Base-by-base conservation (phyloP, 2,329 filamentous ascomycete species). In the Diplodia mutila region DNA sequence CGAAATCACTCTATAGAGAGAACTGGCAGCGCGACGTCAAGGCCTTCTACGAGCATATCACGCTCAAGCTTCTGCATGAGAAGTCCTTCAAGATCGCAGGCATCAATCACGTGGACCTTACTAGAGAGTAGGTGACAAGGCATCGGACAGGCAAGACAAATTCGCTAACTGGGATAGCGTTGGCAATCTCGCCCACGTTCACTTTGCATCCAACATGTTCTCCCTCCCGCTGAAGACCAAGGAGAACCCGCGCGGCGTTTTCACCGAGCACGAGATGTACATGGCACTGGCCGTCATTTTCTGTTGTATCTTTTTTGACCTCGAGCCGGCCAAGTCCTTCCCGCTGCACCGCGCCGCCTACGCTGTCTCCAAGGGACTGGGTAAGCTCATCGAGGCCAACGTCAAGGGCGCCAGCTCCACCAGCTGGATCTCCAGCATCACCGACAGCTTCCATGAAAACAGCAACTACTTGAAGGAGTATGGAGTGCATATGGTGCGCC, bases 261-360 rank as follows among this genome's bases (percentile, higher is more conserved):
- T 86, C 76, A 84, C 83, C 4, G 85, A 87, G 71, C 81, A 86
- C 46, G 85, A 88, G 74, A 75, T 87, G 63, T 87, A 86, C 75
- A 83, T 81, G 75, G 85, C 89, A 0, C 83, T 93, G 23, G 83
- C 89, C 0, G 83, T 88, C 11, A 85, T 93, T 59, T 92, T 89
- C 74, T 84, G 85, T 18, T 83, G 85, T 74, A 84, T 92, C 69
- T 90, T 91, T 81, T 84, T 87, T 73, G 86, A 91, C 75, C 76
- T 87, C 8, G 89, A 94, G 72, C 84, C 87, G 0, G 85, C 84
- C 71, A 90, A 89, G 78, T 88, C 85, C 7, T 94, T 88, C 77
- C 85, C 87, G 5, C 80, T 91, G 67, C 84, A 84, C 34, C 85
- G 87, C 72, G 86, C 84, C 12, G 86, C 86, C 2, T 83, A 83